A percentile compares a stretch with the other conserved stretches of the same genome.
phyloP scores from a whole-genome alignment of 2,329 filamentous ascomycete genomes.

The Rhynchosporium agropyri region DNA sequence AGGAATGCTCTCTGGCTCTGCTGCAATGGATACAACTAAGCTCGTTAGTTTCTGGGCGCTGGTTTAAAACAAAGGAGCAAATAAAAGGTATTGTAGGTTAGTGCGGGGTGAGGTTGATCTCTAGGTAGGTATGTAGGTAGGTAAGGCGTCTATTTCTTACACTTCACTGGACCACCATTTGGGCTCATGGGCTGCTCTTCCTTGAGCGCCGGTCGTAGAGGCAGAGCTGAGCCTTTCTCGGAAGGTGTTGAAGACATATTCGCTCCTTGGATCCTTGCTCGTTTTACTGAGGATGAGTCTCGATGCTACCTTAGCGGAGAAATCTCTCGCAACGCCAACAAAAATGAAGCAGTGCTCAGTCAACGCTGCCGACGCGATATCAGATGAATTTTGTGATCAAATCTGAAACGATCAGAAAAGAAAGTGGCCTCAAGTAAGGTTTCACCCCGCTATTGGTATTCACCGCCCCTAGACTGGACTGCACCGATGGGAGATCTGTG shows the following conservation, averaged over 20 bases:
- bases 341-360: not conserved
- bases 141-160: constrained; percentile 27
- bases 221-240: constrained; percentile 24
- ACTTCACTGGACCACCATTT: constrained; percentile 37
- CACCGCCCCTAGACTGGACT: constrained; percentile 8
- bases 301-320: too few species aligned
- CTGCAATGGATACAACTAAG: constrained; percentile 41
- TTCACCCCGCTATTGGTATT: constrained; percentile 7
- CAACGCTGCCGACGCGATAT: not conserved
- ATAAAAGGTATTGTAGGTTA: not conserved
- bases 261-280: constrained; percentile 1
- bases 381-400: not conserved
- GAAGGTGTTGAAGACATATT: constrained; percentile 28
- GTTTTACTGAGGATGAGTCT: not conserved
- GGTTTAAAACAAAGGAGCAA: constrained; percentile 4
- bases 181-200: constrained; percentile 31
- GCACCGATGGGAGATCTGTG: not conserved
- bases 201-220: constrained; percentile 36
- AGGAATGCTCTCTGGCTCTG: constrained; percentile 36
- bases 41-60: constrained; percentile 12
- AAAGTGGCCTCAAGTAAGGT: not conserved
- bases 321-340: not conserved
- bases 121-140: too few species aligned
- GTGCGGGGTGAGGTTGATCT: constrained; percentile 11
- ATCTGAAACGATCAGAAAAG: constrained; percentile 1